Evolutionary conservation across 768 basidiomycete genomes (phyloP).

Genomic region (Glaciozyma martinii): DNA sequence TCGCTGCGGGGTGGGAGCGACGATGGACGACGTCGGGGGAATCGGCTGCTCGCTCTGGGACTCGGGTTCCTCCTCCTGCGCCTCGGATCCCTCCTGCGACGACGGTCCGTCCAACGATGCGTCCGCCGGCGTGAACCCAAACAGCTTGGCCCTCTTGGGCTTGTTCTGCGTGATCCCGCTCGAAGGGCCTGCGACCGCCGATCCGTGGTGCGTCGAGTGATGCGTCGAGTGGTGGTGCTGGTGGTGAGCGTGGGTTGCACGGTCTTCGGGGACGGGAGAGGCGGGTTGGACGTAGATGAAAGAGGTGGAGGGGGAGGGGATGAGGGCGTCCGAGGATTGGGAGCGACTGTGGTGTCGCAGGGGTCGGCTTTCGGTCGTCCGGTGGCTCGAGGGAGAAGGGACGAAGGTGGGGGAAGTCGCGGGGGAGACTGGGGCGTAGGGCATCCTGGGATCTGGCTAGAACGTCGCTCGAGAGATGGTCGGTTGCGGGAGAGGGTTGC

Average conservation of each 20-base stretch:
- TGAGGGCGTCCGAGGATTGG: conserved; percentile 21
- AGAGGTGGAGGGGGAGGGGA: conserved; percentile 20
- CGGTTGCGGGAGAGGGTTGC: background rate
- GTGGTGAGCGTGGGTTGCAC: too few relatives aligned
- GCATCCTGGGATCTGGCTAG: conserved; percentile 1
- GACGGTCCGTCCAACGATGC: conserved; percentile 10
- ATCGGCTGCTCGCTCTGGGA: background rate
- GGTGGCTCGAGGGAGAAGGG: background rate
- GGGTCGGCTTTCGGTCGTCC: conserved; percentile 10
- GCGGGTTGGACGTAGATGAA: conserved; percentile 30
- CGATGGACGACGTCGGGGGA: too few relatives aligned
- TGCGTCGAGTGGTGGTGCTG: too few relatives aligned
- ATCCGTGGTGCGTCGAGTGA: background rate
- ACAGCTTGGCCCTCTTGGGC: conserved; percentile 1
- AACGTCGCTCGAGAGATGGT: too few relatives aligned
- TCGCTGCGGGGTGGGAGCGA: too few relatives aligned
- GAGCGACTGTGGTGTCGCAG: conserved; percentile 26
- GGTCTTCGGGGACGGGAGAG: background rate
- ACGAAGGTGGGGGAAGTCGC: conserved; percentile 9
- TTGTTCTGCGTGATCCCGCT: background rate
- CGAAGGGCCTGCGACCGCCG: background rate
- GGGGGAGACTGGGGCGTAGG: conserved; percentile 15
- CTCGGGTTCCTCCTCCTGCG: background rate
- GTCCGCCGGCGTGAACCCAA: conserved; percentile 9
- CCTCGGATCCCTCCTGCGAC: conserved; percentile 25